Evolutionary conservation across 2,329 filamentous ascomycete genomes (phyloP).

Genomic region (Basipetospora chlamydospora): DNA sequence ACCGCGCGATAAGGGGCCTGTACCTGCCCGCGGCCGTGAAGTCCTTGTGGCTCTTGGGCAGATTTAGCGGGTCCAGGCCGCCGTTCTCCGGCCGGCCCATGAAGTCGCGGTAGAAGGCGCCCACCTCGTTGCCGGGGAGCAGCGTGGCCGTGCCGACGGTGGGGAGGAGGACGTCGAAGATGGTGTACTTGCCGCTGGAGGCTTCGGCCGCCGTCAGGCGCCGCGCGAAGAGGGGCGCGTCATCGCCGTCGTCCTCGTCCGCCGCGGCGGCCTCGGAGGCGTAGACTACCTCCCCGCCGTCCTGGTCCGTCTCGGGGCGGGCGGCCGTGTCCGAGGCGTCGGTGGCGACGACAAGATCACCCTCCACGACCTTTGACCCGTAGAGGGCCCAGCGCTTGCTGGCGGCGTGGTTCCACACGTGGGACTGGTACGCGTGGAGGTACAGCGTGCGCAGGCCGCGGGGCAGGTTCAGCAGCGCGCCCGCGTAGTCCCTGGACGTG

Average conservation of each 20-base stretch:
- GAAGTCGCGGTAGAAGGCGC: constrained; percentile 70
- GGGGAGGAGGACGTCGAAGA: constrained; percentile 83
- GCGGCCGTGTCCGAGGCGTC: constrained; percentile 33
- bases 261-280: constrained; percentile 47
- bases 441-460: constrained; percentile 84
- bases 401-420: constrained; percentile 81
- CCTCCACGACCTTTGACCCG: constrained; percentile 60
- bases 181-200: constrained; percentile 56
- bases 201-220: constrained; percentile 65
- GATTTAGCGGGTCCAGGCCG: constrained; percentile 64
- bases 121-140: constrained; percentile 74
- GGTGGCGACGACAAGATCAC: constrained; percentile 81
- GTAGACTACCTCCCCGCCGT: no score
- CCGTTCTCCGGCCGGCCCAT: constrained; percentile 74
- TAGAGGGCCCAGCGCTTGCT: constrained; percentile 67
- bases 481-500: constrained; percentile 49
- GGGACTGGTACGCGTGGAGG: constrained; percentile 88
- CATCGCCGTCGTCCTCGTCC: constrained; percentile 25
- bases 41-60: constrained; percentile 76
- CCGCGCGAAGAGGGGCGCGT: constrained; percentile 43
- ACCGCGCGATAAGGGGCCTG: constrained; percentile 65
- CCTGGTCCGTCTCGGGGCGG: constrained; percentile 13
- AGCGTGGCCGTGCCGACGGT: constrained; percentile 82
- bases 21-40: constrained; percentile 82
- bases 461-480: constrained; percentile 66